Conservation (phyloP, 108 stramenopile species). For the Cyclotella distinguenda region DNA sequence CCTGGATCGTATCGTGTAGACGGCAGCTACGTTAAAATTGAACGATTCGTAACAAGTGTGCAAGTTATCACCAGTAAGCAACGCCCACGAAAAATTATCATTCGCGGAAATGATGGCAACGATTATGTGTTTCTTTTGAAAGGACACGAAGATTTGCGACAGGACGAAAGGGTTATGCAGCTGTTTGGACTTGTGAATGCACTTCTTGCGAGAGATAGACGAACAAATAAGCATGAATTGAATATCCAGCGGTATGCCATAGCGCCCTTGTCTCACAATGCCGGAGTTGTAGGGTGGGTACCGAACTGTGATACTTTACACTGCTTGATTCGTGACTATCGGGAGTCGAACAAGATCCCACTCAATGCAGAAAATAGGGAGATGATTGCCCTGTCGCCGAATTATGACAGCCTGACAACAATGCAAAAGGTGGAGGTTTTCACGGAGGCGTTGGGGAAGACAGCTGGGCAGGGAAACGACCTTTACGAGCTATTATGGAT, state of each 20-base stretch:
- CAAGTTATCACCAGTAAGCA: constrained; percentile 98
- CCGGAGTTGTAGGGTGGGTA: constrained; percentile 98
- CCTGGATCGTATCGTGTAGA: constrained; percentile 96
- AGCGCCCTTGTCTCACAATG: constrained; percentile 94
- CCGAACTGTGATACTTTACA: constrained; percentile 98
- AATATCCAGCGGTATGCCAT: constrained; percentile 95
- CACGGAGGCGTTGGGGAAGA: constrained; percentile 81
- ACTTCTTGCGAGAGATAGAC: constrained; percentile 90
- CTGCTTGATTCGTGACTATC: constrained; percentile 92
- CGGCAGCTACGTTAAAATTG: constrained; percentile 90
- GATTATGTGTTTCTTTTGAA: constrained; percentile 99
- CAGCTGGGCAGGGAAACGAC: constrained; percentile 90
- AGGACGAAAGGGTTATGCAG: constrained; percentile 99
- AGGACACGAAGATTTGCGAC: constrained; percentile 98
- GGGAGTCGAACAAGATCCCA: constrained; percentile 84
- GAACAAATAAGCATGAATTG: constrained; percentile 93
- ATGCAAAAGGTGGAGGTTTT: constrained; percentile 99
- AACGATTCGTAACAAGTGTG: constrained; percentile 79
- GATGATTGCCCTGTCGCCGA: constrained; percentile 86
- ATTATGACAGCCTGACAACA: constrained; percentile 92
- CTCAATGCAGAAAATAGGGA: constrained; percentile 95
- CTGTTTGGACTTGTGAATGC: constrained; percentile 98
- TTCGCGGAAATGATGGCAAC: constrained; percentile 94
- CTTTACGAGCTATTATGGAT: constrained; percentile 96
- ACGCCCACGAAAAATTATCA: constrained; percentile 94